Base-by-base conservation (phyloP, 352 stramenopile species). In the Blastocystis sp. region DNA sequence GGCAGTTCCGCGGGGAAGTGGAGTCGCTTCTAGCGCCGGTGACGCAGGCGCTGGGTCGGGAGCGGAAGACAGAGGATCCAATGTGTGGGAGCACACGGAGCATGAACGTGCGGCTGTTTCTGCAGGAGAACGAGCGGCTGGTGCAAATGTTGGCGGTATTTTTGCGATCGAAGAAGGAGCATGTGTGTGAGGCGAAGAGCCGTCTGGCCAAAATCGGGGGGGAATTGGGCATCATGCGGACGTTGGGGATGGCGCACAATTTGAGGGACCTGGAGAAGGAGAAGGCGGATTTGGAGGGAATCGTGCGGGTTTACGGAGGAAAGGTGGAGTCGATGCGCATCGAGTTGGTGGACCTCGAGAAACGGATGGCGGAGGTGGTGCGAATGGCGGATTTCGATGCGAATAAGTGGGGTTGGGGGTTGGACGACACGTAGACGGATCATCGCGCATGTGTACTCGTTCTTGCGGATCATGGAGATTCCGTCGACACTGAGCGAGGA, bases 201-300 rank as follows among this genome's bases (percentile, higher is more conserved):
- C 27, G 34, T 24, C 29, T 49, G n/a, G 24, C 34, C 6, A 46
- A 44, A 32, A 72, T 64, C 46, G 53, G 44, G 21, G 21, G 44
- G 42, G 69, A 81, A n/a, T 8, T 54, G 18, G 36, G 9, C 3
- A 81, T 81, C 36, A 29, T 81, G 69, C 69, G 42, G 69, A 32
- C 69, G 29, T 32, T 81, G 69, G 8, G 36, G 16, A 36, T 81
- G 69, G 56, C 16, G 29, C 69, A 57, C 4, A 81, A 81, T 61
- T 7, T 46, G 4, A 29, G 40, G 21, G 69, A 81, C 11, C n/a
- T 81, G 32, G 69, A 81, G 27, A 81, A 81, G 34, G 69, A 63
- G 40, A 40, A 49, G 36, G 18, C 8, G 36, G 69, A 42, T 40
- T 63, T 63, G 29, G 69, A 81, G 27, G 53, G 48, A 36, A 16